Percentiles rank a stretch among this genome's conserved stretches.
Conservation (phyloP, 768 basidiomycete species). For the Thelephora ganbajun region DNA sequence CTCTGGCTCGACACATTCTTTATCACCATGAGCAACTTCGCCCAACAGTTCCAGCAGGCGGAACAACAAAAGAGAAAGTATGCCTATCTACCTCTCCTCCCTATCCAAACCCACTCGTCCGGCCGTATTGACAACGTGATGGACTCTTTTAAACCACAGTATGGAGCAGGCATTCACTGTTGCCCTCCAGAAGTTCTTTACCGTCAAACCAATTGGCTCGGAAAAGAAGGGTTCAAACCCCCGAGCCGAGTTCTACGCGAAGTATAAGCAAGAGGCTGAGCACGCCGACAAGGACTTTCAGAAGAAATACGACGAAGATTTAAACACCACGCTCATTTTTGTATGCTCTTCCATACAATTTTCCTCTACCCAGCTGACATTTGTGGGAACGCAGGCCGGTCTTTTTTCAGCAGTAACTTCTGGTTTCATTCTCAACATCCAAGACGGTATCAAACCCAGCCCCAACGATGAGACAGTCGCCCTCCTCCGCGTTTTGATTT, state of each 20-base stretch:
- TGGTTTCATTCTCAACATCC: constrained; percentile 16
- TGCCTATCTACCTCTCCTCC: too few relatives aligned
- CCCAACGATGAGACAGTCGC: constrained; percentile 7
- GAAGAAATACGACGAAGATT: background rate
- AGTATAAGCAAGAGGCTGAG: background rate
- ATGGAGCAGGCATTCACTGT: background rate
- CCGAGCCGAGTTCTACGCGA: background rate
- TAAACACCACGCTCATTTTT: background rate
- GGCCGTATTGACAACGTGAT: too few relatives aligned
- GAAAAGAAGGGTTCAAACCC: background rate
- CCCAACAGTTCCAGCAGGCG: too few relatives aligned
- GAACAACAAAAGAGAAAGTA: too few relatives aligned
- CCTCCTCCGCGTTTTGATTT: constrained; percentile 7
- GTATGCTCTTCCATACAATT: background rate
- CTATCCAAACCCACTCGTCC: too few relatives aligned
- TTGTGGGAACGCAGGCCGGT: constrained; percentile 12
- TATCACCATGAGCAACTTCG: too few relatives aligned
- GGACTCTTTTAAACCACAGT: too few relatives aligned
- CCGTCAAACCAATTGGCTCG: too few relatives aligned
- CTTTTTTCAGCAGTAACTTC: constrained; percentile 18
- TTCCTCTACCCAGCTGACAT: background rate
- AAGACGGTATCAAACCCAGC: constrained; percentile 10
- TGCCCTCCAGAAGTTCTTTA: background rate
- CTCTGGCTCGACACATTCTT: too few relatives aligned
- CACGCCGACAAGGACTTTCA: background rate